Base-by-base conservation (phyloP, 1,284 basidiomycete species). In the Tilletiaria anomala region DNA sequence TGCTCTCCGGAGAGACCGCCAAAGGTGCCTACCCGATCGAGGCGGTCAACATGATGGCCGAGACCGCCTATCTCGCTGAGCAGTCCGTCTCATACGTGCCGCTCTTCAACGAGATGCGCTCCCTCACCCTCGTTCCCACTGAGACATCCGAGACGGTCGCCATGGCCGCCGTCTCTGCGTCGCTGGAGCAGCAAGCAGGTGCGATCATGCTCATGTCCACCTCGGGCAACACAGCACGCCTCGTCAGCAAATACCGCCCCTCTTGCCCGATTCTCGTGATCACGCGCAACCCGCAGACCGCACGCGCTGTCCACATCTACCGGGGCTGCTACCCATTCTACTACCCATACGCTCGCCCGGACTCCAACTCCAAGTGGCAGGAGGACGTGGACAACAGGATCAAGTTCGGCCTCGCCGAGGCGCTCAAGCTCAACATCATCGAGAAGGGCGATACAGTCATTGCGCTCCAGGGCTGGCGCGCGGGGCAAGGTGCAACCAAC, bases 401-500 rank as follows among this genome's bases (percentile, higher is more conserved):
- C 61, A 60, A 69, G 43, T 96, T 80, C 64, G 93, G 89, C 53
- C 76, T 97, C 67, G 77, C 79, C 67, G 80, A 75, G 66, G 93
- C 86, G n/a, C 75, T 97, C 38, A 74, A 73, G 29, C 71, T 99
- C 65, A 82, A 83, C 54, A 78, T 99, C n/a, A n/a, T 97, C 73
- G 78, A 80, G 68, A 79, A 85, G 43, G 87, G 88, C 44, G 80
- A 80, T 44, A 87, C 87, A 16, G 77, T 97, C 62, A 77, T 97
- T 58, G 91, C 91, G 38, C 80, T 97, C 8, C 93, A 97, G 71
- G 93, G 93, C 38, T 99, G 91, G 91, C 89, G 91, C 73, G 87
- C 87, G 41, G 91, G 93, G 53, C 77, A 91, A 44, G 89, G 89
- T 34, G 85, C 93, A 73, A 85, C 70, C 51, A 71, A 70, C 53